Evolutionary conservation across 768 basidiomycete species (phyloP), one percentile per base, ranked within the genome.

Genomic region (Pisolithus marmoratus): DNA sequence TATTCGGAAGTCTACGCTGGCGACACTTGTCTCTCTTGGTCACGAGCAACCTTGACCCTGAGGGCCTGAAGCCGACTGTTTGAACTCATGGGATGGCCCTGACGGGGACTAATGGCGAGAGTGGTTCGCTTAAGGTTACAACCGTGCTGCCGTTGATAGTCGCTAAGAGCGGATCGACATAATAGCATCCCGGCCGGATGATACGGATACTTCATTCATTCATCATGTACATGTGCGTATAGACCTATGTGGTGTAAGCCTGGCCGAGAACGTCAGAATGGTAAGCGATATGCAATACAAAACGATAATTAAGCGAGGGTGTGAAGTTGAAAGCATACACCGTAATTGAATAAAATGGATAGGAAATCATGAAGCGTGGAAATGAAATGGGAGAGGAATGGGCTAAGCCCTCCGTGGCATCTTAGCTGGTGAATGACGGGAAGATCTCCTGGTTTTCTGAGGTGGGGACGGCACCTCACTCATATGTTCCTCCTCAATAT

Each of bases 391-490:
- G 53, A 61, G 41, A n/a, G 50, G 53, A 53, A 46, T 29, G 49
- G 29, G 45, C 53, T 22, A 65, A 27, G 26, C 54, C 43, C 20
- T 50, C 19, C 60, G 62, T 31, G 59, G 60, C 24, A 54, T 59
- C 55, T 70, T 74, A 59, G 67, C 64, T 17, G 70, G 67, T 2
- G 64, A 43, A 19, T 66, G 60, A 27, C 73, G 72, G 20, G 61
- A 40, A 15, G 73, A 71, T 38, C 73, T 63, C 49, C 74, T 63
- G 3, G 65, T 67, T 19, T 48, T 51, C 20, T 53, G 58, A 26
- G 45, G 52, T 2, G 64, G 52, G 8, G 63, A 54, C n/a, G 59
- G 57, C 1, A 53, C 62, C 24, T 51, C 60, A 2, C 66, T 62
- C 50, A 54, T 38, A 38, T 67, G 67, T 20, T 57, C 54, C 38